Base-by-base conservation (phyloP, 768 basidiomycete species). In the Tricholoma sp. region DNA sequence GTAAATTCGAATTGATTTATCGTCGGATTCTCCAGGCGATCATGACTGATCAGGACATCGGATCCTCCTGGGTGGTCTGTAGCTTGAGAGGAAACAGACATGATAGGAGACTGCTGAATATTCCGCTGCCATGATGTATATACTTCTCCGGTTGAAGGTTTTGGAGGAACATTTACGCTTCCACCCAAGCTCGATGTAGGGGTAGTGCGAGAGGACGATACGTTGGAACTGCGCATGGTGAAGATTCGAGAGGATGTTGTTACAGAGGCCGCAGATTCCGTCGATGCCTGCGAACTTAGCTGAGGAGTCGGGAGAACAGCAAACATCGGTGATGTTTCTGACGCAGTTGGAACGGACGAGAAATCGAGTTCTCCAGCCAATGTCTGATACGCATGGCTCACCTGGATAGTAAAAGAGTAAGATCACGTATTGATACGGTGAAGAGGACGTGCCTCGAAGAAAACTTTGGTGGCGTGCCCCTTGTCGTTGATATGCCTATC, bases 401-500 rank as follows among this genome's bases (percentile, higher is more conserved):
- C 77, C 83, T 85, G 52, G 22, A 35, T 52, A 61, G 46, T 59
- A 59, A 50, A 43, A 46, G 49, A 19, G 58, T 52, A 14, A 45
- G 46, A 55, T 31, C 47, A 45, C 55, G 52, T 27, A 41, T 50
- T 46, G 41, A 50, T 37, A 41, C 8, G 31, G 54, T 58, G 29
- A 52, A 54, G 41, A 43, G 60, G 34, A 56, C 73, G 56, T 67
- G 85, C 86, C 73, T 87, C 78, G 50, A 82, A 74, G 69, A 87
- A 87, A 63, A 74, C 75, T 61, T 76, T 75, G 52, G 79, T 78
- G 16, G 83, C 82, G 47, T 68, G 66, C 56, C 84, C 79, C 64
- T 79, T 82, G 58, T 79, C 75, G 24, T 74, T 68, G 19, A 68
- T 76, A 68, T 84, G 82, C 58, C 83, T 83, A 70, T 86, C 84